A percentile compares a stretch with the other conserved stretches of the same genome.
These are phyloP conservation scores for Prunus salicina DNA, from an alignment of 306 rosid species.

Conservation along the genomic window DNA sequence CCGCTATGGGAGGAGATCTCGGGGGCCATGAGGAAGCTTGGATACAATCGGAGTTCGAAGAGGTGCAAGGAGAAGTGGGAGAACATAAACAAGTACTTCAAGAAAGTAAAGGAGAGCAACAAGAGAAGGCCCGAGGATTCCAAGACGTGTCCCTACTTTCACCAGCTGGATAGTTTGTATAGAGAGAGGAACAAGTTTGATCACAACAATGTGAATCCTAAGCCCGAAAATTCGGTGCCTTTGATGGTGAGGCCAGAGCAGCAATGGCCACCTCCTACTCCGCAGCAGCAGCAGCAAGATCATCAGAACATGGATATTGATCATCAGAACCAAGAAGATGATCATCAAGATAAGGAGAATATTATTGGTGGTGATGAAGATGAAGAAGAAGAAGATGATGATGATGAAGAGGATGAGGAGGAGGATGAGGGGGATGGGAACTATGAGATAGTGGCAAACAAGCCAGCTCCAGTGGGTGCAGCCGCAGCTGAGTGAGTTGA, in stretches of 20 bases:
- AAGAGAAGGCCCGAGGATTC: constrained; percentile 83
- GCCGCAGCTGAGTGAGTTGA: constrained; percentile 26
- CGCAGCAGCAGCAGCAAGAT: not conserved
- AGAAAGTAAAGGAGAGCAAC: constrained; percentile 90
- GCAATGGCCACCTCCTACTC: constrained; percentile 74
- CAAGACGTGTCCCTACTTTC: constrained; percentile 88
- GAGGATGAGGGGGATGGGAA: constrained; percentile 48
- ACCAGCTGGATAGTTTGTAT: constrained; percentile 66
- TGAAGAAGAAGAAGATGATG: constrained; percentile 40
- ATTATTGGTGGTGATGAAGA: not conserved
- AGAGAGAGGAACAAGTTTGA: constrained; percentile 48
- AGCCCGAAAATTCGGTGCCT: constrained; percentile 47
- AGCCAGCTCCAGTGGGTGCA: constrained; percentile 45
- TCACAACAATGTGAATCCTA: not conserved
- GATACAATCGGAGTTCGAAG: constrained; percentile 69
- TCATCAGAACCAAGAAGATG: constrained; percentile 18
- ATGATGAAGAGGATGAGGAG: constrained; percentile 48
- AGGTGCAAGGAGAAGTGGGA: constrained; percentile 99
- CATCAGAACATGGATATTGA: not conserved
- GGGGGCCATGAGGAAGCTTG: constrained; percentile 53
- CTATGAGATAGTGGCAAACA: constrained; percentile 66
- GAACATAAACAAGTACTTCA: constrained; percentile 96
- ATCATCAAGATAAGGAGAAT: constrained; percentile 35
- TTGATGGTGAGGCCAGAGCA: constrained; percentile 92
- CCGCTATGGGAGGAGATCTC: constrained; percentile 96